These are phyloP conservation scores for Sporothrix schenckii DNA, from an alignment of 2,329 filamentous ascomycete genomes.

Conservation along the genomic window DNA sequence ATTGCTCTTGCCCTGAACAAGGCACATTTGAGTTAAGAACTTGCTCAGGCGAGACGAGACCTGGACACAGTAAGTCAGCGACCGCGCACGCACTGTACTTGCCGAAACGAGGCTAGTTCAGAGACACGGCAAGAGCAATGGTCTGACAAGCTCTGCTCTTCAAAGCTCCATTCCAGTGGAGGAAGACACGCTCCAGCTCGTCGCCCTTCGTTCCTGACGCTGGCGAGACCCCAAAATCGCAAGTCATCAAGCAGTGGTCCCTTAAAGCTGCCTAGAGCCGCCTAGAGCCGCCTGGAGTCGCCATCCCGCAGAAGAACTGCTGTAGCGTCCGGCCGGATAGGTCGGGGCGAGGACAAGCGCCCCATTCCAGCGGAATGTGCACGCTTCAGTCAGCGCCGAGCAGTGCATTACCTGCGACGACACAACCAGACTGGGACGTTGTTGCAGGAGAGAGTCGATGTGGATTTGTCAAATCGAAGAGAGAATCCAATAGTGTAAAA, in stretches of 20 bases:
- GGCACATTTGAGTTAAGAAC: conserved; percentile 1
- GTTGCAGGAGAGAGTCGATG: neutral
- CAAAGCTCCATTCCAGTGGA: conserved; percentile 1
- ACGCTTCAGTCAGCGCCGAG: conserved; percentile 22
- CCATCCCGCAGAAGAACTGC: no score
- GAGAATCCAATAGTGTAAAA: neutral
- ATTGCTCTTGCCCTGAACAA: neutral
- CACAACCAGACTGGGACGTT: neutral
- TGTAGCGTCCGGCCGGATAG: conserved; percentile 20
- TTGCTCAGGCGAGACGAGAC: conserved; percentile 11
- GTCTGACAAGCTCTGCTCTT: neutral
- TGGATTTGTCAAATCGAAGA: conserved; percentile 10
- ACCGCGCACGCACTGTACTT: conserved; percentile 1
- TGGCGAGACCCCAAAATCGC: neutral
- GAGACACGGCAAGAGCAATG: neutral
- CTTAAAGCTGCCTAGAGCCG: neutral
- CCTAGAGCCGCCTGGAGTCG: no score
- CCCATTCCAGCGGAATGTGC: conserved; percentile 6
- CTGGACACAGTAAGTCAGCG: conserved; percentile 9
- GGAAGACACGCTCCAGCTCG: neutral
- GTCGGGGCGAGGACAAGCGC: conserved; percentile 8
- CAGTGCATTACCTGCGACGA: conserved; percentile 6
- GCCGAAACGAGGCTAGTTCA: conserved; percentile 14
- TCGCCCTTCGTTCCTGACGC: neutral
- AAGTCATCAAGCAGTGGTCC: neutral